Base-by-base conservation (phyloP, 2,329 filamentous ascomycete species). In the Taxawa tesnikishii region DNA sequence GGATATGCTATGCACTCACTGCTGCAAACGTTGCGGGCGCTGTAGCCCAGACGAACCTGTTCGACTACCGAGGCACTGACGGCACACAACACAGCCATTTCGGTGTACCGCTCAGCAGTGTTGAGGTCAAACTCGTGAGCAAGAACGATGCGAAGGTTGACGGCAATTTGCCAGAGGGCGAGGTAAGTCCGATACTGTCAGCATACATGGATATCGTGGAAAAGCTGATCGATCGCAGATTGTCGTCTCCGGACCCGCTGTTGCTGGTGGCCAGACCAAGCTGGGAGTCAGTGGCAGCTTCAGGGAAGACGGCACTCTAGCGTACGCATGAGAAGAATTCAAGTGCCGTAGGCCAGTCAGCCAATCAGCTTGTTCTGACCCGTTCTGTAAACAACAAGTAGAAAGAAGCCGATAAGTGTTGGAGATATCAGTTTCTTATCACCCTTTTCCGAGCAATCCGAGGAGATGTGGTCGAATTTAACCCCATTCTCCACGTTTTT, bases 21-120 rank as follows among this genome's bases (percentile, higher is more conserved):
- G 76, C 81, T 1, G 65, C 83, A 15, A 73, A 74, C 38, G 82
- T 96, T n/a, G 88, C 87, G 2, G 90, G 90, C 23, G 79, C 87
- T 1, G 73, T 93, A n/a, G 66, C 79, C 1, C 88, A 96, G 59
- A 93, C 83, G 6, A 77, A 83, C 39, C 68, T 87, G 24, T 92
- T 83, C 50, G 88, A 96, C 53, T 96, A 96, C 55, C 67, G 88
- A 29, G 43, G 66, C 68, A 39, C 62, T 3, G 58, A 57, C 21
- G 57, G 56, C 27, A 64, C 57, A 36, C 8, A 23, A n/a, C n/a
- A 23, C 19, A 26, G 28, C 15, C 85, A 93, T 54, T 94, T 96
- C 49, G 90, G 90, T 3, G 67, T 79, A 7, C 87, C 88, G 3
- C 51, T 90, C 25, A 83, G 79, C 41, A 79, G 75, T 44, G 70